Percentiles rank a stretch among this genome's conserved stretches.
phyloP scores from a whole-genome alignment of 345 rosid genomes.

The Leavenworthia alabamica region DNA sequence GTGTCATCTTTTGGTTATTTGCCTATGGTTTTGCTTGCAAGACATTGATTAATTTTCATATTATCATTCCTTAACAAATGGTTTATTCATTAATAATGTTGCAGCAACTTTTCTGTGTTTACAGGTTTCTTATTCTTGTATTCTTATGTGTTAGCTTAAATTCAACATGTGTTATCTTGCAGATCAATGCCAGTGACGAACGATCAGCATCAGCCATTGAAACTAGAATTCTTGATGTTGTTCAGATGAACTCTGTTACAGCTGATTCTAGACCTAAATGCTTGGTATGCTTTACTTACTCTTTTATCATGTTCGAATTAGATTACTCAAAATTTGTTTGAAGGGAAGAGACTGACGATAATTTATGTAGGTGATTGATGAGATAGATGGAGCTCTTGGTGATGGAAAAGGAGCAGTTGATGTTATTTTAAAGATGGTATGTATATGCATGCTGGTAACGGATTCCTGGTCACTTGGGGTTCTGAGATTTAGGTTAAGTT shows the following conservation, averaged over 20 bases:
- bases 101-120: not conserved
- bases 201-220: conserved; percentile 78
- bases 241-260: conserved; percentile 95
- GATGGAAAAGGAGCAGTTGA: conserved; percentile 99
- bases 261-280: conserved; percentile 89
- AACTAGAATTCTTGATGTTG: conserved; percentile 88
- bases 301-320: conserved; percentile 1
- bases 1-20: not conserved
- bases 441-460: conserved; percentile 13
- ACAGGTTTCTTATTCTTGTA: not conserved
- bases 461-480: not conserved
- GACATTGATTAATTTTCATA: not conserved
- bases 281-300: conserved; percentile 46
- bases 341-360: conserved; percentile 9
- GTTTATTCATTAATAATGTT: not conserved
- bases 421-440: conserved; percentile 87
- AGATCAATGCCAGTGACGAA: conserved; percentile 98
- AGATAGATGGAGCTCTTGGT: conserved; percentile 97
- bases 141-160: conserved; percentile 4
- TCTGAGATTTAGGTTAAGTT: not conserved
- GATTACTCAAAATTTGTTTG: not conserved
- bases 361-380: conserved; percentile 79
- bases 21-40: not conserved
- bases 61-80: not conserved
- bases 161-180: conserved; percentile 20